These are phyloP conservation scores for Jaenimonas drosophilae DNA, from an alignment of 208 protist genomes.

Conservation along the genomic window DNA sequence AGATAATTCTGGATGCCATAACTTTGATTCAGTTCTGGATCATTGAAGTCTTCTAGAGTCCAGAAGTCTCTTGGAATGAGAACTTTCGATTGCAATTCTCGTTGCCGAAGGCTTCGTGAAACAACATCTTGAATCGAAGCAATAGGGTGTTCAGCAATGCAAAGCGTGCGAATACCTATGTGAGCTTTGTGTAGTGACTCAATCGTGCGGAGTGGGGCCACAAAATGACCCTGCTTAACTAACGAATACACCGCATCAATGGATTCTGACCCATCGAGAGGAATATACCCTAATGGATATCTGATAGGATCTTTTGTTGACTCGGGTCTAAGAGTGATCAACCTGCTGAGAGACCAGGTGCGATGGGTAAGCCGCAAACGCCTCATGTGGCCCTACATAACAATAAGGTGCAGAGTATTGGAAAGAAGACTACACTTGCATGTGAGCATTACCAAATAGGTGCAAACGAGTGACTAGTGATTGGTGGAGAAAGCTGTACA, in stretches of 20 bases:
- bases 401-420: too few relatives aligned
- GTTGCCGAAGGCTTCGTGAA: constrained; percentile 18
- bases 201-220: constrained; percentile 60
- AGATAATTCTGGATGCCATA: constrained; percentile 84
- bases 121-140: constrained; percentile 41
- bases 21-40: constrained; percentile 78
- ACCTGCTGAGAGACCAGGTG: too few relatives aligned
- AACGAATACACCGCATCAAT: constrained; percentile 71
- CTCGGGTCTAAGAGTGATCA: constrained; percentile 19
- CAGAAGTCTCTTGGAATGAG: constrained; percentile 84
- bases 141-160: constrained; percentile 55
- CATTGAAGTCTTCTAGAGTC: constrained; percentile 80
- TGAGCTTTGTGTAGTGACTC: constrained; percentile 61
- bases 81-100: constrained; percentile 50
- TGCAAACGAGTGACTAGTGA: too few relatives aligned
- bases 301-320: constrained; percentile 13
- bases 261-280: constrained; percentile 65
- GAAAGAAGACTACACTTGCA: too few relatives aligned
- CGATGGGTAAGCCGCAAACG: too few relatives aligned
- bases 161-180: constrained; percentile 35
- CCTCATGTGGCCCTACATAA: too few relatives aligned
- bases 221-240: constrained; percentile 68
- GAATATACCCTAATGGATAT: constrained; percentile 74
- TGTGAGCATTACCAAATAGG: too few relatives aligned
- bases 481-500: too few relatives aligned